Conservation (phyloP, 345 rosid species). For the Turritis glabra region DNA sequence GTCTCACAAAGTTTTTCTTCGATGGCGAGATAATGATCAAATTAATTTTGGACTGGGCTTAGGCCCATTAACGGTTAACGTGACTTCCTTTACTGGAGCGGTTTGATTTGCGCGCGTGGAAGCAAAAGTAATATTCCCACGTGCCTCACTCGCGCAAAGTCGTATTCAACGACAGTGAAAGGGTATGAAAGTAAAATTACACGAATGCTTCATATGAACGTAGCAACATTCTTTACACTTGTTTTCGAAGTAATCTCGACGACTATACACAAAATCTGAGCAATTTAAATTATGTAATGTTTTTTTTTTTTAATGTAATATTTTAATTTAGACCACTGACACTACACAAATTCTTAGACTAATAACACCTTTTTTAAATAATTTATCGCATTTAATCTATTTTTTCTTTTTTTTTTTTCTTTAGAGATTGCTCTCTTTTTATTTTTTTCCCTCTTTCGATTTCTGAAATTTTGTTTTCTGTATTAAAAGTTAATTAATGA, state of each 20-base stretch:
- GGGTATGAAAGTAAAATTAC: constrained; percentile 22
- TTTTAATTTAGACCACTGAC: too few relatives aligned
- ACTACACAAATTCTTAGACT: background rate
- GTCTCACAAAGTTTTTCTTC: background rate
- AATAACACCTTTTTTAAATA: background rate
- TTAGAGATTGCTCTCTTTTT: background rate
- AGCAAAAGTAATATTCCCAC: background rate
- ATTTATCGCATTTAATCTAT: background rate
- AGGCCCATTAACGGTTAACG: constrained; percentile 20
- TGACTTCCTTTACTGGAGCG: background rate
- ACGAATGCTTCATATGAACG: constrained; percentile 34
- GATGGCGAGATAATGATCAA: background rate
- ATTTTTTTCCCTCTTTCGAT: background rate
- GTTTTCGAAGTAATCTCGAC: constrained; percentile 16
- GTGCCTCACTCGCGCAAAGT: background rate
- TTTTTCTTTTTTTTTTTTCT: too few relatives aligned
- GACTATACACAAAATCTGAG: background rate
- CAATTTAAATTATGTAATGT: background rate
- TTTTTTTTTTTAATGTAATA: too few relatives aligned
- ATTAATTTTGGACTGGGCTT: constrained; percentile 7
- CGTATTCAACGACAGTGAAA: background rate
- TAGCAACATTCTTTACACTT: constrained; percentile 30
- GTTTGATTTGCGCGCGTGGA: background rate
- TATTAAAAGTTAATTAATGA: background rate
- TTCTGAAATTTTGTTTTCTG: background rate